A percentile compares a stretch with the other conserved stretches of the same genome.
Conservation (phyloP, 169 alveolate species). For the Plasmodium vinckei region DNA sequence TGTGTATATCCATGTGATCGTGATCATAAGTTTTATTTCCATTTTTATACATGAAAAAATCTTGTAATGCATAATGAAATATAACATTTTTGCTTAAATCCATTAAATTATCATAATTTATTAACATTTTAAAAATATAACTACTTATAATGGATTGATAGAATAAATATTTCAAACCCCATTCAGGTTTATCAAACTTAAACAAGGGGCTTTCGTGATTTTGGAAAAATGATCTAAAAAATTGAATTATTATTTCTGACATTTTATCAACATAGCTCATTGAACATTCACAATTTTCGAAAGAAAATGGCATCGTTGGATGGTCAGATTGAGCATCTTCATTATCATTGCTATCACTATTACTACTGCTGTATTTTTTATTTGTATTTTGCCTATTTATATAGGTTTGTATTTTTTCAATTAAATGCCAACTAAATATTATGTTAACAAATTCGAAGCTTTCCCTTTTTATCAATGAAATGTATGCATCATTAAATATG, state of each 20-base stretch:
- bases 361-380: too few species aligned
- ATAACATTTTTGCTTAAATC: constrained; percentile 10
- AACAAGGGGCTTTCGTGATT: constrained; percentile 55
- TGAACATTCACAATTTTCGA: neutral
- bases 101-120: constrained; percentile 1
- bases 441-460: constrained; percentile 51
- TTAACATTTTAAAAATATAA: constrained; percentile 29
- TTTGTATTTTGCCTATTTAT: constrained; percentile 6
- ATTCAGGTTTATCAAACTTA: constrained; percentile 71
- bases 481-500: constrained; percentile 44
- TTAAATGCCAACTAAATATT: constrained; percentile 36
- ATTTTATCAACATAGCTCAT: constrained; percentile 10
- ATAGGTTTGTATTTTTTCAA: constrained; percentile 36
- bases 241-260: constrained; percentile 33
- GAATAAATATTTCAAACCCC: constrained; percentile 68
- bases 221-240: constrained; percentile 70
- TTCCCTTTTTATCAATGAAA: constrained; percentile 54
- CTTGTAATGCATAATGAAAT: constrained; percentile 20
- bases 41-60: neutral
- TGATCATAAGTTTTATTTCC: neutral
- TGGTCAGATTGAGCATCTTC: neutral
- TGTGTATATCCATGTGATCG: neutral
- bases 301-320: neutral
- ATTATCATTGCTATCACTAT: neutral
- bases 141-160: constrained; percentile 67